These are phyloP conservation scores for Solanum pimpinellifolium DNA, from an alignment of 257 asterid genomes.

Conservation along the genomic window DNA sequence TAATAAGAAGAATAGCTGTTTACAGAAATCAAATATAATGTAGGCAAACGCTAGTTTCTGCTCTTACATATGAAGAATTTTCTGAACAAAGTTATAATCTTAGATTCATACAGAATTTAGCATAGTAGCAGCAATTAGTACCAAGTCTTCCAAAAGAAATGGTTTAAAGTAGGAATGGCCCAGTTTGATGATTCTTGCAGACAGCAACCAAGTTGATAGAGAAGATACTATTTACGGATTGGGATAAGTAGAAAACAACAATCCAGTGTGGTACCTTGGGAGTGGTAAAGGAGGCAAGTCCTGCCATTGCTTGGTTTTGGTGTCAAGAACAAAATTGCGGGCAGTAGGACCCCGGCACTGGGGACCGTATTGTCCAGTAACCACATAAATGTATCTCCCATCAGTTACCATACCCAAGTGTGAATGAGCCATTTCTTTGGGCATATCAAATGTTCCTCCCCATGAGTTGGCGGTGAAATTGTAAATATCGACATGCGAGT, in stretches of 20 bases:
- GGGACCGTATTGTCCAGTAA: conserved; percentile 91
- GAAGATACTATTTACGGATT: background rate
- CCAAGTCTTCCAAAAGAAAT: background rate
- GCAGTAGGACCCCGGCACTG: conserved; percentile 96
- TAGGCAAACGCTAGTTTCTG: background rate
- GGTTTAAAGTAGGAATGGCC: background rate
- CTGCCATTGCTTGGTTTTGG: conserved; percentile 61
- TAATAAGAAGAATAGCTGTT: background rate
- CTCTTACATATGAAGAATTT: background rate
- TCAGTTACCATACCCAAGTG: conserved; percentile 96
- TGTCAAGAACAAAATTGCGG: conserved; percentile 64
- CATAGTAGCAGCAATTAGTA: background rate
- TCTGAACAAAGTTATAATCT: background rate
- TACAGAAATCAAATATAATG: background rate
- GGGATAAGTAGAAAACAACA: background rate
- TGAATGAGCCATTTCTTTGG: conserved; percentile 97
- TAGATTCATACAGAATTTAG: background rate
- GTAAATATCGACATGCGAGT: conserved; percentile 87
- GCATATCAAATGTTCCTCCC: conserved; percentile 93
- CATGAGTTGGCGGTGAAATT: conserved; percentile 80
- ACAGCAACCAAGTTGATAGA: background rate
- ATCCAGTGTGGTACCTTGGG: conserved; percentile 37
- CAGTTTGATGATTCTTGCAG: background rate
- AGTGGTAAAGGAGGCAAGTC: conserved; percentile 69
- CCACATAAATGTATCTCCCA: conserved; percentile 79